phyloP scores from a whole-genome alignment of 257 asterid species.

The Fraxinus excelsior region DNA sequence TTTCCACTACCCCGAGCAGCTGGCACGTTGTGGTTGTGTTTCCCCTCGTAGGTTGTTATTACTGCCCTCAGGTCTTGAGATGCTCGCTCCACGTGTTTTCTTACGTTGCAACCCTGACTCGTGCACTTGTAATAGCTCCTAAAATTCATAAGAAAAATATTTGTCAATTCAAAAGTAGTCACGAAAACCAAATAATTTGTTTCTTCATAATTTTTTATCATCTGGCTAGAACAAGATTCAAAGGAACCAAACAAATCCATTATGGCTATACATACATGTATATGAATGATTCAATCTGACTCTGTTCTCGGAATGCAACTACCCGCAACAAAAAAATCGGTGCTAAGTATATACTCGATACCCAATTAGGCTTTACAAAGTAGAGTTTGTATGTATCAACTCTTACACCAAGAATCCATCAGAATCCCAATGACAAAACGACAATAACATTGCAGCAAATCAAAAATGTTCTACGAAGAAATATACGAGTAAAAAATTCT shows the following conservation, averaged over 20 bases:
- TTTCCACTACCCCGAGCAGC: slow-evolving; percentile 49
- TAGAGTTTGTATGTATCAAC: no score
- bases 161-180: not conserved
- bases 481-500: no score
- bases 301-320: not conserved
- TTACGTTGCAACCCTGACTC: slow-evolving; percentile 54
- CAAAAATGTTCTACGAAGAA: no score
- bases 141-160: not conserved
- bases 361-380: not conserved
- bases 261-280: no score
- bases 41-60: slow-evolving; percentile 83
- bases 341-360: not conserved
- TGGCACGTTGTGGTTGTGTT: slow-evolving; percentile 86
- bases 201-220: no score
- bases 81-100: slow-evolving; percentile 83
- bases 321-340: not conserved
- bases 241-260: no score
- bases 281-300: no score
- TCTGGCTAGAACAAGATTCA: no score
- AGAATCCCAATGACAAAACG: not conserved
- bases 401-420: not conserved
- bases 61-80: slow-evolving; percentile 58
- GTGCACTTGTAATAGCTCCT: slow-evolving; percentile 96
- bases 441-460: not conserved
- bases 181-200: no score